Percentiles rank a stretch among this genome's conserved stretches.
Evolutionary conservation across 805 yeast genomes (phyloP).

Genomic region (Saccharomycodes ludwigii): DNA sequence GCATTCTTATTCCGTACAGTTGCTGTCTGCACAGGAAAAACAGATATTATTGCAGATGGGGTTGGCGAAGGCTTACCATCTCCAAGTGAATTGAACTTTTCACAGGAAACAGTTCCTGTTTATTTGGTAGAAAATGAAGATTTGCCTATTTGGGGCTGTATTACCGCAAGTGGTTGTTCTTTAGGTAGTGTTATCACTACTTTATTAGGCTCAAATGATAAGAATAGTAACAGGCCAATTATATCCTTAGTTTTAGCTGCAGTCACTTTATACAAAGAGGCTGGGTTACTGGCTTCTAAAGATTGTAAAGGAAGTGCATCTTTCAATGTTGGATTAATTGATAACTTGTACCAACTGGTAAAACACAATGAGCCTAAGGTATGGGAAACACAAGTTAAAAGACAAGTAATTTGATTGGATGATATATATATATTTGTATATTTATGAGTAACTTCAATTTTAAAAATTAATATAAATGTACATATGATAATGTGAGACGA

Average conservation of each 20-base stretch:
- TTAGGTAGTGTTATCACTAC: conserved; percentile 63
- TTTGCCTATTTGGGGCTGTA: conserved; percentile 43
- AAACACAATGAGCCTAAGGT: conserved; percentile 13
- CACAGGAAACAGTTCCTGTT: conserved; percentile 16
- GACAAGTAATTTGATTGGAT: no score
- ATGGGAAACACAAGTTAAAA: no score
- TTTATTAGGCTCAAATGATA: conserved; percentile 34
- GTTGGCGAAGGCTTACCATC: conserved; percentile 16
- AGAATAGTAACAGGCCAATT: conserved; percentile 18
- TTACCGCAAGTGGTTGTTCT: conserved; percentile 80
- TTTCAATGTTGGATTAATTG: conserved; percentile 20
- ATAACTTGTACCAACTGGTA: conserved; percentile 18
- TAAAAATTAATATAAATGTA: no score
- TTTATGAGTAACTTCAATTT: no score
- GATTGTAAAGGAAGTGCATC: conserved; percentile 26
- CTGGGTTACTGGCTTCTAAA: conserved; percentile 43
- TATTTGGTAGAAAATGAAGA: conserved; percentile 40
- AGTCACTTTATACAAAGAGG: conserved; percentile 43
- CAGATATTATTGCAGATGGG: conserved; percentile 41
- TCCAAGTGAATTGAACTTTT: conserved; percentile 9
- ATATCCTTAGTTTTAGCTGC: conserved; percentile 43
- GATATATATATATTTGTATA: no score
- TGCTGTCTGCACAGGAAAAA: conserved; percentile 61
- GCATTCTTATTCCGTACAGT: conserved; percentile 41
- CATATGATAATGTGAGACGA: no score